Base-by-base conservation (phyloP, 169 alveolate species). In the Babesia ovis region DNA sequence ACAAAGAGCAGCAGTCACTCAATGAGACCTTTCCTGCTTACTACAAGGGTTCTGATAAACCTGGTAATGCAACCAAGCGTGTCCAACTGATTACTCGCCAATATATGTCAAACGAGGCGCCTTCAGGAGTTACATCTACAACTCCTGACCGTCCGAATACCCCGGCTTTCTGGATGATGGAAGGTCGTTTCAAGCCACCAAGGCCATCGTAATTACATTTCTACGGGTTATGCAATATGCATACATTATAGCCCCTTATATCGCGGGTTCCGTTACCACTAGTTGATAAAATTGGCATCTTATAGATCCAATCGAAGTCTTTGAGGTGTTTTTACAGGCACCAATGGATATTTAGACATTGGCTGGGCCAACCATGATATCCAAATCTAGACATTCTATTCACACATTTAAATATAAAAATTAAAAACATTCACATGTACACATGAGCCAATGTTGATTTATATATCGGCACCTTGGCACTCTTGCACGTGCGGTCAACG, bases 81-180 rank as follows among this genome's bases (percentile, higher is more conserved):
- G 20, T 50, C 31, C 74, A 64, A 50, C 59, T 64, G 14, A 50
- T 45, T n/a, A 46, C 62, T 20, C 59, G 74, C 29, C 74, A 64
- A 39, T 64, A 64, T 34, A 64, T 64, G 74, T 18, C 64, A 9
- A 50, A 48, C 61, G 74, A 64, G 32, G 39, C 31, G 31, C 0
- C 61, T 20, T 46, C 74, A 16, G 32, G 39, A 1, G 4, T 64
- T 32, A 64, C 42, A 18, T 64, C 74, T 6, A 37, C 51, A 3
- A 43, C 31, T 2, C 89, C 89, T 0, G 89, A 81, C 48, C 42
- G 54, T 23, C 89, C 89, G 4, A 70, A 81, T 20, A 55, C 89
- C 1, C 73, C 62, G 14, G 89, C 89, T 3, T 81, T 71, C 59
- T 81, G 89, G 85, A 37, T 81, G 43, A 23, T 81, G 67, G 89